A percentile compares a stretch with the other conserved stretches of the same genome.
phyloP scores from a whole-genome alignment of 164 flowering plant genomes.

The Cinnamomum micranthum region DNA sequence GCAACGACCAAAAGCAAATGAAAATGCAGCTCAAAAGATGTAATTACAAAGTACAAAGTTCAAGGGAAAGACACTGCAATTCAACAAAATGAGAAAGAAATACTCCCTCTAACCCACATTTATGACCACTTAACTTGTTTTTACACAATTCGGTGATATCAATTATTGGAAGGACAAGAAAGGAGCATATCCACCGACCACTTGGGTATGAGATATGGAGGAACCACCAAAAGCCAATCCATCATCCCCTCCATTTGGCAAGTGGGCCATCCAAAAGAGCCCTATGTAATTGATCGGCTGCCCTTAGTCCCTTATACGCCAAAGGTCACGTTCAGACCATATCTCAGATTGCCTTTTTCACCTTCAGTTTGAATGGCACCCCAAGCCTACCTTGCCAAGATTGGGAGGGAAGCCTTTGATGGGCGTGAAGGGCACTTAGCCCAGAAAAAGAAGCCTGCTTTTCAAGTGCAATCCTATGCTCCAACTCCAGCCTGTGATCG shows the following conservation, averaged over 20 bases:
- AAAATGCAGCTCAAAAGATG: no score
- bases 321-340: not conserved
- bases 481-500: not conserved
- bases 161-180: not conserved
- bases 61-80: no score
- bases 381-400: not conserved
- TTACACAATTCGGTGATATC: not conserved
- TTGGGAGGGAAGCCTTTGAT: not conserved
- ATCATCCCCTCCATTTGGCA: not conserved
- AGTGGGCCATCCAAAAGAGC: not conserved
- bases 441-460: no score
- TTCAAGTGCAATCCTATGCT: not conserved
- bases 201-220: not conserved
- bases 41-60: no score
- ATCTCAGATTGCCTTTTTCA: not conserved
- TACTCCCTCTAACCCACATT: no score
- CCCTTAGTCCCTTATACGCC: not conserved
- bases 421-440: not conserved
- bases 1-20: no score
- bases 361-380: not conserved
- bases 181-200: not conserved
- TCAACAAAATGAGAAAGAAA: no score
- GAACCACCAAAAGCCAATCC: not conserved
- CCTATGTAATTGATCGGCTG: not conserved
- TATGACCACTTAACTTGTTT: no score